Percentiles rank a stretch among this genome's conserved stretches.
These are phyloP conservation scores for Vitis labrusca DNA, from an alignment of 164 flowering plant species.

Conservation along the genomic window DNA sequence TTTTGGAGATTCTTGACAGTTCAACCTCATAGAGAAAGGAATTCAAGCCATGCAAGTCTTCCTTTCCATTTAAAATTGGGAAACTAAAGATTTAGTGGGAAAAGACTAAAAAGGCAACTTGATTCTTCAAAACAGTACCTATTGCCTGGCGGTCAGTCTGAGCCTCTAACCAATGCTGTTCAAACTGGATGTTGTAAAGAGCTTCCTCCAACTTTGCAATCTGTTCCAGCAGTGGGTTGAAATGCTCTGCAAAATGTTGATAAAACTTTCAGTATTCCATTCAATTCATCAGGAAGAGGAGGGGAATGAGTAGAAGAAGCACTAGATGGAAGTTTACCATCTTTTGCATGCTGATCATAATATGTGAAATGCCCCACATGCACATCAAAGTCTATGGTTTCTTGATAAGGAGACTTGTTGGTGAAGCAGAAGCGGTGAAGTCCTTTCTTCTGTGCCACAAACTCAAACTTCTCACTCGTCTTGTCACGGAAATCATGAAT, in stretches of 20 bases:
- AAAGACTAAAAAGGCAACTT: too few species aligned
- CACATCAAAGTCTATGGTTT: slow-evolving; percentile 50
- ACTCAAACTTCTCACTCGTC: slow-evolving; percentile 77
- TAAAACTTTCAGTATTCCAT: neutral
- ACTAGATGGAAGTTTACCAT: slow-evolving; percentile 23
- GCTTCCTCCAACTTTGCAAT: slow-evolving; percentile 85
- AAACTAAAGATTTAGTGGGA: too few species aligned
- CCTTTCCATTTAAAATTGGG: too few species aligned
- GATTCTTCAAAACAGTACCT: slow-evolving; percentile 33
- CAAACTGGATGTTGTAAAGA: slow-evolving; percentile 89
- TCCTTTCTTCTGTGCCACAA: slow-evolving; percentile 72
- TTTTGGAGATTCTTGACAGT: too few species aligned
- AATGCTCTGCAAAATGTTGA: slow-evolving; percentile 67
- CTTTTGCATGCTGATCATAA: slow-evolving; percentile 48
- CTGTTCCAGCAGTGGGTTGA: slow-evolving; percentile 81
- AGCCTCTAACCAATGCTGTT: slow-evolving; percentile 98
- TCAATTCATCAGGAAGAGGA: too few species aligned
- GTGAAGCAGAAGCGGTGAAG: slow-evolving; percentile 81
- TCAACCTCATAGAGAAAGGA: too few species aligned
- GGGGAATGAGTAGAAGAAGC: neutral
- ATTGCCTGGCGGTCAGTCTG: slow-evolving; percentile 92
- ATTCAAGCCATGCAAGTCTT: too few species aligned
- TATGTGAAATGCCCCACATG: slow-evolving; percentile 41
- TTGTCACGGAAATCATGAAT: slow-evolving; percentile 79
- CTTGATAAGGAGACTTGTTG: slow-evolving; percentile 50